Conservation (phyloP, 2,329 filamentous ascomycete genomes). For the Colletotrichum lindemuthianum region DNA sequence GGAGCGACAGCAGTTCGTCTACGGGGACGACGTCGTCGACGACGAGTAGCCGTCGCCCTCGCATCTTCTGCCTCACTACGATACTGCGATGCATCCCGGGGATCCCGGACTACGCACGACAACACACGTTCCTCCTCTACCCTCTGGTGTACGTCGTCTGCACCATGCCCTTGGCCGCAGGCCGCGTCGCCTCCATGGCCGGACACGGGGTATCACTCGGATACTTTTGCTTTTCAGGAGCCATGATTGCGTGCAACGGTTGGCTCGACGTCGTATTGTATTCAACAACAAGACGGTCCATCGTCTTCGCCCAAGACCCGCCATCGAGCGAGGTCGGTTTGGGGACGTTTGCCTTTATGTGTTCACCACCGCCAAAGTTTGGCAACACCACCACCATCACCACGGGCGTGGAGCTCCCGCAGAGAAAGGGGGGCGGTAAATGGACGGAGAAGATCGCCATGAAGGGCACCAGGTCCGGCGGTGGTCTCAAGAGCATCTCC, state of each 20-base stretch:
- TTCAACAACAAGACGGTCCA: conserved; percentile 61
- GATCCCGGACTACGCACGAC: conserved; percentile 44
- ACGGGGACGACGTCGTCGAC: neutral
- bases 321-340: conserved; percentile 57
- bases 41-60: neutral
- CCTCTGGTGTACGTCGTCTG: conserved; percentile 76
- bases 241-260: conserved; percentile 66
- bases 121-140: conserved; percentile 71
- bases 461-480: conserved; percentile 3
- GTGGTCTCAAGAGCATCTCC: conserved; percentile 6
- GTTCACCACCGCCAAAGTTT: conserved; percentile 49
- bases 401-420: conserved; percentile 38
- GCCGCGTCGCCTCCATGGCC: conserved; percentile 71
- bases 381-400: conserved; percentile 53
- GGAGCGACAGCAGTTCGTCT: neutral
- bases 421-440: conserved; percentile 13
- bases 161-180: conserved; percentile 72
- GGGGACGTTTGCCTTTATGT: conserved; percentile 62
- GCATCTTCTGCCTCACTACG: neutral
- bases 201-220: conserved; percentile 59
- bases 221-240: conserved; percentile 69
- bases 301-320: conserved; percentile 55
- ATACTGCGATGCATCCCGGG: conserved; percentile 15
- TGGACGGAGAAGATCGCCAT: conserved; percentile 34
- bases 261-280: conserved; percentile 66